Conservation (phyloP, 441 rosid species). For the Raphanus hybrid region DNA sequence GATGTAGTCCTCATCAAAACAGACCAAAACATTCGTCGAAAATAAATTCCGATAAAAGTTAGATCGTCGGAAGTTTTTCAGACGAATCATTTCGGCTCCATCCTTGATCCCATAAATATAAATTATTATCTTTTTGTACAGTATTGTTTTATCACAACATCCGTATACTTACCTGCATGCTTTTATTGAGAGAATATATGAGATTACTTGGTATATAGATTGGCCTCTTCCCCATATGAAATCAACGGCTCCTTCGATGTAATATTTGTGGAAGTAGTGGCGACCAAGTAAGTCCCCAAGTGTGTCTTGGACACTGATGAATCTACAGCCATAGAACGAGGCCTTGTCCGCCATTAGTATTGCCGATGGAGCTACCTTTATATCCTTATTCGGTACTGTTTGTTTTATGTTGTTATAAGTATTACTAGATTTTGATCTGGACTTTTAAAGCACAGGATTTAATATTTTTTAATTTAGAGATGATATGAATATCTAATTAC, state of each 20-base stretch:
- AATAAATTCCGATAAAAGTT: too few species aligned
- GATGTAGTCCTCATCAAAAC: too few species aligned
- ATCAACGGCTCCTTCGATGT: constrained; percentile 58
- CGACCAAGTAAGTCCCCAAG: constrained; percentile 50
- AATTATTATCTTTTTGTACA: background rate
- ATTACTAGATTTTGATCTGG: constrained; percentile 27
- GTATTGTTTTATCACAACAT: constrained; percentile 2
- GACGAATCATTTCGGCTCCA: background rate
- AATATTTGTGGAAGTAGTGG: constrained; percentile 51
- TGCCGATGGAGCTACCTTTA: constrained; percentile 50
- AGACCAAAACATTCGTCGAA: too few species aligned
- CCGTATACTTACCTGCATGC: background rate
- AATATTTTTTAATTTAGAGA: too few species aligned
- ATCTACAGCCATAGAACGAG: constrained; percentile 47
- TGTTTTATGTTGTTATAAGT: constrained; percentile 17
- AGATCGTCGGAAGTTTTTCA: too few species aligned
- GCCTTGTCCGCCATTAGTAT: constrained; percentile 49
- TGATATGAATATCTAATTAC: background rate
- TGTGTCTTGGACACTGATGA: constrained; percentile 55
- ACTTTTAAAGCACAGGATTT: background rate
- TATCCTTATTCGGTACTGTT: background rate
- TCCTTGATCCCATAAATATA: background rate
- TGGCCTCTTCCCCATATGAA: constrained; percentile 63
- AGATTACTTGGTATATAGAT: constrained; percentile 51
- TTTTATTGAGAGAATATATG: background rate